Percentiles rank a stretch among this genome's conserved stretches.
Conservation (phyloP, 1,284 basidiomycete genomes). For the Apiotrichum akiyoshidainum region DNA sequence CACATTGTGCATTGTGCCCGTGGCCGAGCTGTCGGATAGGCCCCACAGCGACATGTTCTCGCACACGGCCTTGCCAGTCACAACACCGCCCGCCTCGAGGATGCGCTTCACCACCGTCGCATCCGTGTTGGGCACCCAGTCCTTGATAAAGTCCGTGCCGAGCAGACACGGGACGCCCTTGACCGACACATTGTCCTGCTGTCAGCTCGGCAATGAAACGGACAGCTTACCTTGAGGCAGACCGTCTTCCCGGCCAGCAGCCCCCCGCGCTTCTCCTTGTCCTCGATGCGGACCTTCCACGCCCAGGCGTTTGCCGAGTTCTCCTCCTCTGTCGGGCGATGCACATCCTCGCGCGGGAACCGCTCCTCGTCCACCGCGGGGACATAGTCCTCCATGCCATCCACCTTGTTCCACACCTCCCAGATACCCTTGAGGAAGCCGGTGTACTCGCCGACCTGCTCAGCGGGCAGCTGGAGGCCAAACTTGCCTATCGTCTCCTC, state of each 20-base stretch:
- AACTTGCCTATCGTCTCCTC: slow-evolving; percentile 19
- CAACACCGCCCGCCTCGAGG: slow-evolving; percentile 53
- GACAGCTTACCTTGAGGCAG: slow-evolving; percentile 29
- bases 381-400: slow-evolving; percentile 34
- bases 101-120: slow-evolving; percentile 55
- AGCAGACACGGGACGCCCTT: slow-evolving; percentile 34
- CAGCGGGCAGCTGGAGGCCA: slow-evolving; percentile 12
- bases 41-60: slow-evolving; percentile 33
- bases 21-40: slow-evolving; percentile 17
- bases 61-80: slow-evolving; percentile 54
- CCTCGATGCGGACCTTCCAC: slow-evolving; percentile 23
- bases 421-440: slow-evolving; percentile 29
- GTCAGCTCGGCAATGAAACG: not conserved
- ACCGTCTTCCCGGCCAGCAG: slow-evolving; percentile 31
- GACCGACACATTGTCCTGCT: slow-evolving; percentile 31
- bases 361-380: slow-evolving; percentile 27
- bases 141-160: slow-evolving; percentile 33
- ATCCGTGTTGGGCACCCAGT: slow-evolving; percentile 45
- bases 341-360: slow-evolving; percentile 28
- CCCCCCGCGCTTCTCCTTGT: slow-evolving; percentile 8
- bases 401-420: slow-evolving; percentile 35
- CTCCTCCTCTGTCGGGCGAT: slow-evolving; percentile 18
- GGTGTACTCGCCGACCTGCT: slow-evolving; percentile 19
- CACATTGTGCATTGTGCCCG: slow-evolving; percentile 53
- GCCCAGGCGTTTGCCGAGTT: slow-evolving; percentile 36